Base-by-base conservation (phyloP, 2,329 filamentous ascomycete species). In the Ophiocordyceps unilateralis region DNA sequence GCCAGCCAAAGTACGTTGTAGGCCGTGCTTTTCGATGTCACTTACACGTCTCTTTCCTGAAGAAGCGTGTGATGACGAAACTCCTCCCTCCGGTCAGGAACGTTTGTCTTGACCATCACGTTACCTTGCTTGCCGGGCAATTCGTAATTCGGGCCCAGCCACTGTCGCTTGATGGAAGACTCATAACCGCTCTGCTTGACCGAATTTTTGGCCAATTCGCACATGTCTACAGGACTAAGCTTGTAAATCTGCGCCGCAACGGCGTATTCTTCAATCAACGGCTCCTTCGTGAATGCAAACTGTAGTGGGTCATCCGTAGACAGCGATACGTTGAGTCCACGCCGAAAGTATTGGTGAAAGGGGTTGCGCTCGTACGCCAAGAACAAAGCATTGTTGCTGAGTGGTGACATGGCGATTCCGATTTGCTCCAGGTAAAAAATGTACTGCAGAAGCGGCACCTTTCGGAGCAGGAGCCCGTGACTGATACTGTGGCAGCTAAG, bases 191-290 rank as follows among this genome's bases (percentile, higher is more conserved):
- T 93, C 59, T 98, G 91, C 53, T 81, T 78, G 36, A 98, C 91
- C 10, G 86, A 94, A 58, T 96, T 89, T 63, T 94, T 94, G 21
- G 91, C 91, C 45, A 98, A 64, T 63, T 98, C 91, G 57, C 91
- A 96, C 91, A 98, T 98, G 55, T 98, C 91, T 4, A 96, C 88
- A 1, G 89, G 83, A 55, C 81, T 93, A 34, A 98, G 76, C 64
- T 96, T 96, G 67, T 96, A 98, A 46, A 98, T 98, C 62, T 98
- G 91, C 5, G 91, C 91, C 4, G 91, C 91, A 9, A 98, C 91
- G 0, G 89, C 88, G 56, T 98, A 98, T 58, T 98, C 91, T 60
- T 98, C 91, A 51, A 98, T 98, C 45, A 98, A 65, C 1, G 91
- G 91, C 60, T 98, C 91, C 55, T 96, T 98, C 6, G 91, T 98